Base-by-base conservation (phyloP, 2,329 filamentous ascomycete species). In the Ilyonectria mors-panacis region DNA sequence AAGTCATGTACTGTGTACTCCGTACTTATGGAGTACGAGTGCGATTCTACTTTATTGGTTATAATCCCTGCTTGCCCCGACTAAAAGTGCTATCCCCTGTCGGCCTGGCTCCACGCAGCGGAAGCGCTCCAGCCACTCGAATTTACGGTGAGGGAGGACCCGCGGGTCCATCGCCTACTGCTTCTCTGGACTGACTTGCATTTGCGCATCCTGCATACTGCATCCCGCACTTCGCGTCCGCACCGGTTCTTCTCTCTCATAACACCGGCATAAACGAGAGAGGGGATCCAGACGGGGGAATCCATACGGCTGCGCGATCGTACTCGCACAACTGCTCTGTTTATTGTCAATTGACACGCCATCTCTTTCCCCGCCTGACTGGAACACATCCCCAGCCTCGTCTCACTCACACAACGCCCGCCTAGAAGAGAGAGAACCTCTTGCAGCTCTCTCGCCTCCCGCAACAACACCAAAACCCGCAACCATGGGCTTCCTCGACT, bases 401-500 rank as follows among this genome's bases (percentile, higher is more conserved):
- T 44, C 26, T 51, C 47, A 44, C 28, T 44, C 42, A 23, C 35
- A 39, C 44, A 50, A 39, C 44, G 39, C 44, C 30, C 30, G 21
- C 57, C 45, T 10, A 45, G 19, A 39, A 15, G n/a, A 17, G 39
- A 19, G 15, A 4, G 4, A n/a, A 8, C 8, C 39, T n/a, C 15
- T n/a, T n/a, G 6, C 39, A 15, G 2, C 13, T 39, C 15, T n/a
- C 19, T 13, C 21, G 6, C 33, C 21, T n/a, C 63, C 30, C 50
- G 9, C 28, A 30, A 15, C 47, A n/a, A n/a, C 13, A n/a, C 42
- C 53, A 58, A 50, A 35, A 23, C 2, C 60, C 55, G 48, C 51
- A 59, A 57, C 56, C 37, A 79, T 79, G 77, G 78, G 78, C 70
- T 81, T 81, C 73, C 73, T 81, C 68, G 78, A 80, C 67, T 71